Conservation (phyloP, 2,329 filamentous ascomycete species). For the Phoma herbarum region DNA sequence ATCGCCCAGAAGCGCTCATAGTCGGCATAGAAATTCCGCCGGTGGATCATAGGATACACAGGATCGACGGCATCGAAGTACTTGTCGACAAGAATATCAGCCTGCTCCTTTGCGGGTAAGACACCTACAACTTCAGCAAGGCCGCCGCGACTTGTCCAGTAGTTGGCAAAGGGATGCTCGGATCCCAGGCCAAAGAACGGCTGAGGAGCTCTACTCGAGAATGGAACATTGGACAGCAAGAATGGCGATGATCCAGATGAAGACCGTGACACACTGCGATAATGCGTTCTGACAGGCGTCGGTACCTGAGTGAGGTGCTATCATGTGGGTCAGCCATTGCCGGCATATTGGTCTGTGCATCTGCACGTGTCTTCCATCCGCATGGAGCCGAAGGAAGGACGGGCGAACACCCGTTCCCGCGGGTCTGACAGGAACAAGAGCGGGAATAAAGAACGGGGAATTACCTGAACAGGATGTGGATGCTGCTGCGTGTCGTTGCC, state of each 20-base stretch:
- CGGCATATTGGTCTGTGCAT: conserved; percentile 15
- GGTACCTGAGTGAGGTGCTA: conserved; percentile 36
- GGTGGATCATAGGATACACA: conserved; percentile 81
- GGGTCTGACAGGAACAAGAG: conserved; percentile 17
- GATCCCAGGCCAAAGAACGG: conserved; percentile 84
- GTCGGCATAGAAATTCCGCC: conserved; percentile 77
- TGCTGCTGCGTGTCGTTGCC: conserved; percentile 36
- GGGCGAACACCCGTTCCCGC: conserved; percentile 26
- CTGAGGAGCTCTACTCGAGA: conserved; percentile 73
- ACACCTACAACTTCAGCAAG: conserved; percentile 78
- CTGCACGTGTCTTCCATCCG: conserved; percentile 1
- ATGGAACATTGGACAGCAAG: conserved; percentile 76
- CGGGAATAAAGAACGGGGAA: conserved; percentile 27
- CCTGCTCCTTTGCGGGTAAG: conserved; percentile 77
- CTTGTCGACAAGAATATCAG: conserved; percentile 70
- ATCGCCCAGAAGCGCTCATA: conserved; percentile 81
- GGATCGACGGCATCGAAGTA: conserved; percentile 73
- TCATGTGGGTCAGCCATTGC: conserved; percentile 27
- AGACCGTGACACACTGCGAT: conserved; percentile 48
- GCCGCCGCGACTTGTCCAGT: conserved; percentile 82
- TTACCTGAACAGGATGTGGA: conserved; percentile 43
- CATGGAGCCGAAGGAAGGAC: conserved; percentile 8
- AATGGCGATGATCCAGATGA: conserved; percentile 58
- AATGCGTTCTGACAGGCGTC: conserved; percentile 39
- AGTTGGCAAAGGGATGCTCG: conserved; percentile 82